Percentiles rank a stretch among this genome's conserved stretches.
These are phyloP conservation scores for Aspergillus ochraceoroseus DNA, from an alignment of 2,329 filamentous ascomycete genomes.

Conservation along the genomic window DNA sequence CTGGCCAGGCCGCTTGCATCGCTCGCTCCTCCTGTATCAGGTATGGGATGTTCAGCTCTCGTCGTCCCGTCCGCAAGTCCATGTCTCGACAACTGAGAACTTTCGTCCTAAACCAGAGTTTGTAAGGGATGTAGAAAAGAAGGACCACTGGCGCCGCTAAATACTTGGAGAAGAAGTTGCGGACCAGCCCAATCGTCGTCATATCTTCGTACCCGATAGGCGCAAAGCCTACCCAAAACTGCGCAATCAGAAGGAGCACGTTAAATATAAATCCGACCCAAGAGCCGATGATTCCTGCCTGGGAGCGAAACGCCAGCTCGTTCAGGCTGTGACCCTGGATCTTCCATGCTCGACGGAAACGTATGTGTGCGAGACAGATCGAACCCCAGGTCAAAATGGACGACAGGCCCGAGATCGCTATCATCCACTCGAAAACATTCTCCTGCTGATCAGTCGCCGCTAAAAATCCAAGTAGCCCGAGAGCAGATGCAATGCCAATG, in stretches of 20 bases:
- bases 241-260: slow-evolving; percentile 67
- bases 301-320: slow-evolving; percentile 75
- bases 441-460: slow-evolving; percentile 59
- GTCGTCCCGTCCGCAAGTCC: slow-evolving; percentile 78
- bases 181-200: slow-evolving; percentile 47
- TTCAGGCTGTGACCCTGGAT: slow-evolving; percentile 62
- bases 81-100: slow-evolving; percentile 67
- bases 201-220: slow-evolving; percentile 58
- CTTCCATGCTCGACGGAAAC: slow-evolving; percentile 78
- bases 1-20: slow-evolving; percentile 66
- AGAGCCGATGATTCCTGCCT: slow-evolving; percentile 72
- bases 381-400: slow-evolving; percentile 74
- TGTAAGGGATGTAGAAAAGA: slow-evolving; percentile 65
- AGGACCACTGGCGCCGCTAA: slow-evolving; percentile 56
- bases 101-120: slow-evolving; percentile 65
- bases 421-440: slow-evolving; percentile 72
- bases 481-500: slow-evolving; percentile 60
- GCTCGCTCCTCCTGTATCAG: slow-evolving; percentile 74
- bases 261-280: slow-evolving; percentile 77
- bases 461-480: slow-evolving; percentile 75
- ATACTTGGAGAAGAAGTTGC: slow-evolving; percentile 64
- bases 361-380: slow-evolving; percentile 87
- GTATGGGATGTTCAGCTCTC: slow-evolving; percentile 76
- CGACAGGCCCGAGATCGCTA: slow-evolving; percentile 66
- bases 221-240: slow-evolving; percentile 83